phyloP scores from a whole-genome alignment of 164 flowering plant species.

The Cinnamomum chago region DNA sequence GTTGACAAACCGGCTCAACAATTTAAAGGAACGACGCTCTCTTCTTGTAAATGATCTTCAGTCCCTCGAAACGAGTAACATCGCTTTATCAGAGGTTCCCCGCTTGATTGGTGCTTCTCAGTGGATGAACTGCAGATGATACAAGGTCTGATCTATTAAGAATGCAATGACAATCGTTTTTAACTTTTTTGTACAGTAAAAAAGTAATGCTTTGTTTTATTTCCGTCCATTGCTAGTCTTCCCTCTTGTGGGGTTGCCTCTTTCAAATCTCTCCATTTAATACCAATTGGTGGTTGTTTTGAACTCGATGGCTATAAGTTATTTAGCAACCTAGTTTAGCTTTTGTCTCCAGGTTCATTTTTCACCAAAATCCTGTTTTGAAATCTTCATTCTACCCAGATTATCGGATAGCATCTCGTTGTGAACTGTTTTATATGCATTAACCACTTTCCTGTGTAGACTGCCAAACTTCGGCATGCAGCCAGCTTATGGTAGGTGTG shows the following conservation, averaged over 20 bases:
- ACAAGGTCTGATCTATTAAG: neutral
- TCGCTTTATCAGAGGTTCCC: neutral
- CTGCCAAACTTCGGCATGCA: too few species aligned
- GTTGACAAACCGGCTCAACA: slow-evolving; percentile 71
- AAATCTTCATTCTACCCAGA: too few species aligned
- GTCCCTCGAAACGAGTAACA: neutral
- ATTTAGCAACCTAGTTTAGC: neutral
- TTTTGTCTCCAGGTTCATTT: neutral
- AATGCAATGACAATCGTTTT: neutral
- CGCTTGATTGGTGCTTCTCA: slow-evolving; percentile 1
- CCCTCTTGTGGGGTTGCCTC: neutral
- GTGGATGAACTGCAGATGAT: slow-evolving; percentile 7
- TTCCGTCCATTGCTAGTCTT: neutral
- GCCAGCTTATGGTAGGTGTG: too few species aligned
- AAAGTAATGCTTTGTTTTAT: neutral
- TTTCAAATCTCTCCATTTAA: neutral
- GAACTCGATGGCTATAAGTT: neutral
- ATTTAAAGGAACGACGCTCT: slow-evolving; percentile 67
- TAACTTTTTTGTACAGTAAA: neutral
- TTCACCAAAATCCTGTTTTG: too few species aligned
- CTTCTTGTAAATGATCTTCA: slow-evolving; percentile 68
- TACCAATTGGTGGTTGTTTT: neutral
- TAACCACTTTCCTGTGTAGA: too few species aligned
- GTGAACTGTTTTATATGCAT: too few species aligned
- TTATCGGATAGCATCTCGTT: too few species aligned